These are phyloP conservation scores for Trichoderma guizhouense DNA, from an alignment of 2,329 filamentous ascomycete species.

Conservation along the genomic window DNA sequence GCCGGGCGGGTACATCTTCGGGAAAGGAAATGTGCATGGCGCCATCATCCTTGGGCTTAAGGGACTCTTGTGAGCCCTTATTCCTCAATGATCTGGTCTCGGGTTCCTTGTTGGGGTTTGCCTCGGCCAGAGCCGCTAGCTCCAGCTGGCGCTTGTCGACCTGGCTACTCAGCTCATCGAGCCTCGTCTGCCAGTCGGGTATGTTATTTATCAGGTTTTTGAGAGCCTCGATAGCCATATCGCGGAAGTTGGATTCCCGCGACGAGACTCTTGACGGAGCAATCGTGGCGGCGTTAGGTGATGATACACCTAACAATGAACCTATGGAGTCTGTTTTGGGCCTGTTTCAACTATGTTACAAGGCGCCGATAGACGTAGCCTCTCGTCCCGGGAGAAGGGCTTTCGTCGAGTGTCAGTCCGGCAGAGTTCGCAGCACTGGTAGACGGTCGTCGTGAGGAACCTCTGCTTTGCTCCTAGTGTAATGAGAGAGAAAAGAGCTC, in stretches of 20 bases:
- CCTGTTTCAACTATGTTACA: neutral
- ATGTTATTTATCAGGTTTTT: constrained; percentile 53
- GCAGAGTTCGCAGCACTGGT: constrained; percentile 13
- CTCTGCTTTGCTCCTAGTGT: neutral
- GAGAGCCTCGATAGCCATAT: constrained; percentile 54
- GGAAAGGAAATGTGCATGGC: constrained; percentile 22
- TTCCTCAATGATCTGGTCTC: constrained; percentile 46
- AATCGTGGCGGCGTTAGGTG: constrained; percentile 29
- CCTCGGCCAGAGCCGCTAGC: constrained; percentile 47
- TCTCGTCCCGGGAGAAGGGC: neutral
- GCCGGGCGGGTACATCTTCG: constrained; percentile 21
- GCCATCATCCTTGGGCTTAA: constrained; percentile 48
- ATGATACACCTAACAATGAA: constrained; percentile 28
- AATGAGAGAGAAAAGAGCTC: neutral
- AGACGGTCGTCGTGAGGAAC: neutral
- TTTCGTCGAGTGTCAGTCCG: neutral
- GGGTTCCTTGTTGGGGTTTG: constrained; percentile 25
- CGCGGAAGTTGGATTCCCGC: constrained; percentile 29
- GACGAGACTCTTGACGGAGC: constrained; percentile 29
- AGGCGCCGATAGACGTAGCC: neutral
- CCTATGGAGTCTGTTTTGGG: neutral
- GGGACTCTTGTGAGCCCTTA: constrained; percentile 52
- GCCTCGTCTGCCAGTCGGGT: constrained; percentile 56
- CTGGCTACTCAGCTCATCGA: constrained; percentile 59
- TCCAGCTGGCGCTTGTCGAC: constrained; percentile 61